Base-by-base conservation (phyloP, 441 rosid species). In the Melianthus villosus region DNA sequence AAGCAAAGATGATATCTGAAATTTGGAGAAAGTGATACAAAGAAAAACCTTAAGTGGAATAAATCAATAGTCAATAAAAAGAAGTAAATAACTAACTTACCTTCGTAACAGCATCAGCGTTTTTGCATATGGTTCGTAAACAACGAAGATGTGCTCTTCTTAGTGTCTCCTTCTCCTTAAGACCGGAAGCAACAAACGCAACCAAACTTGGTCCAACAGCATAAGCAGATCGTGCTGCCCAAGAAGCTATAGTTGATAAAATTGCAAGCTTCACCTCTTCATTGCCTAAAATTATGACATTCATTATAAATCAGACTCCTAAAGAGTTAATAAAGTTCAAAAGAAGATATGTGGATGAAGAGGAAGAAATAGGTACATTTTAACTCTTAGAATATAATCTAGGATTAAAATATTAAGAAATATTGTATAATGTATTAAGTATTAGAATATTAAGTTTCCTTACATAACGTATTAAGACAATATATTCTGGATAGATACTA, bases 91-190 rank as follows among this genome's bases (percentile, higher is more conserved):
- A 18, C 8, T 17, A 20, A 51, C 20, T 45, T 42, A 79, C 99
- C 87, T 60, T 79, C 10, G 69, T 55, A 51, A 77, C 59, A 43
- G 72, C 62, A 60, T 92, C 95, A 34, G 69, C 39, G 48, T 80
- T 80, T 68, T 61, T 64, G 73, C 83, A 69, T 46, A 85, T 67
- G 46, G 57, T 60, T 29, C 56, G 63, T 27, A 92, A 41, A 49
- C 80, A 78, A 35, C 93, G 92, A 59, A 92, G 89, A 73, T 92
- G 85, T 16, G 83, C 95, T 68, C 95, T 69, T 73, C 93, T 71
- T 46, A 91, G 60, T 51, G 62, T 57, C 43, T 91, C 99, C 62
- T 85, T 91, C 77, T 91, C 99, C 64, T 91, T 85, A 34, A 86
- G 77, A 57, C 96, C 99, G 38, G 87, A 56, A 51, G 77, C 55